Percentiles rank a stretch among this genome's conserved stretches.
Evolutionary conservation across 192 early-diverging fungal species (phyloP).

Genomic region (Umbelopsis isabellina): DNA sequence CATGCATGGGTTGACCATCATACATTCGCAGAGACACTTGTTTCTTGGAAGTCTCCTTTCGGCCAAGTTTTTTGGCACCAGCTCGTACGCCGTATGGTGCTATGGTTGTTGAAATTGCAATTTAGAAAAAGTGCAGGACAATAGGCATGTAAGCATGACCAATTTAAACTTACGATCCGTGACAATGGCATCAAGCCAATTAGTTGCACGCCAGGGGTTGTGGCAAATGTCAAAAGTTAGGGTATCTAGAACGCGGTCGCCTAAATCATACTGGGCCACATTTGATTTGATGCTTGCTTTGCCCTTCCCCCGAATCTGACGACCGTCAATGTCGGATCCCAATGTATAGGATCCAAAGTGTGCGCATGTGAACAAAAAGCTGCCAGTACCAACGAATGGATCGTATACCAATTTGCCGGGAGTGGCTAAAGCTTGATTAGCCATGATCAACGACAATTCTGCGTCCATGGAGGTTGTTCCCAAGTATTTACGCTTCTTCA

Average conservation of each 20-base stretch:
- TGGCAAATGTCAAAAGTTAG: constrained; percentile 87
- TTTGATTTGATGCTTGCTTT: constrained; percentile 74
- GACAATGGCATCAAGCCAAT: constrained; percentile 89
- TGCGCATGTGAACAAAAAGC: constrained; percentile 90
- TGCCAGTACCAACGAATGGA: constrained; percentile 97
- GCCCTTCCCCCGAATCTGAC: constrained; percentile 91
- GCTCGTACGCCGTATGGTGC: constrained; percentile 97
- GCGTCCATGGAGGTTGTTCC: constrained; percentile 99
- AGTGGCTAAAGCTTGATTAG: constrained; percentile 83
- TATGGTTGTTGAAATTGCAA: constrained; percentile 25
- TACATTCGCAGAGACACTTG: constrained; percentile 43
- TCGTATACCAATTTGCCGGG: constrained; percentile 86
- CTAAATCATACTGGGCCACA: constrained; percentile 79
- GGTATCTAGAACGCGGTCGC: constrained; percentile 74
- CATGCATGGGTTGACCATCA: constrained; percentile 49
- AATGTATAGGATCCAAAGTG: constrained; percentile 92
- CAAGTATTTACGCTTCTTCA: constrained; percentile 94
- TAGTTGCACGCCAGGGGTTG: constrained; percentile 72
- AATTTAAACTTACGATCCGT: constrained; percentile 58
- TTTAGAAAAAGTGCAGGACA: background rate
- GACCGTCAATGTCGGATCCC: constrained; percentile 97
- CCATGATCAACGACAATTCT: constrained; percentile 95
- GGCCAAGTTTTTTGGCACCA: constrained; percentile 90
- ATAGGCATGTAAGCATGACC: too few relatives aligned
- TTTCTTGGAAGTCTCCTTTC: constrained; percentile 54